Evolutionary conservation across 495 filamentous ascomycete genomes (phyloP).

Genomic region (Neurospora tetrasperma): DNA sequence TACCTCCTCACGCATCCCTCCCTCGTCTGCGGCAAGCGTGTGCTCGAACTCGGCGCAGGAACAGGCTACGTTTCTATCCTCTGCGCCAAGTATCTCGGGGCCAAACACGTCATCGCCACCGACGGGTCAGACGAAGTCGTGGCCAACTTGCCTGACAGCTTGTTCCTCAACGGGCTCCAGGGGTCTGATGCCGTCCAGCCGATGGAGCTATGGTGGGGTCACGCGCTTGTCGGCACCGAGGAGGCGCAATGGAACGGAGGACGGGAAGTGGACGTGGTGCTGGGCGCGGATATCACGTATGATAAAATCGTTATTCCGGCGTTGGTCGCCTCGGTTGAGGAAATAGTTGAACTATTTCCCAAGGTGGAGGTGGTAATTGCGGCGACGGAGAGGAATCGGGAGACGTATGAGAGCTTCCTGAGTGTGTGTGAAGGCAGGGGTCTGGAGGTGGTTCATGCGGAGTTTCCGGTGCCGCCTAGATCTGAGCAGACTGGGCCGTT

Average conservation of each 20-base stretch:
- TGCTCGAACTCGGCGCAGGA: conserved; percentile 84
- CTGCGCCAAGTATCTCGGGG: conserved; percentile 63
- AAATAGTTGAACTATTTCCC: conserved; percentile 29
- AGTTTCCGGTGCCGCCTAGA: conserved; percentile 23
- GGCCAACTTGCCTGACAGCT: conserved; percentile 54
- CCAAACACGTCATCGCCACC: conserved; percentile 56
- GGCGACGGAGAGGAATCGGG: conserved; percentile 38
- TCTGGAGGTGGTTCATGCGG: conserved; percentile 25
- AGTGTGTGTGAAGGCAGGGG: conserved; percentile 21
- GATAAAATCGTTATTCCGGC: conserved; percentile 34
- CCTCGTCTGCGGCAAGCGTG: conserved; percentile 41
- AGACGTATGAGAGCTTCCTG: conserved; percentile 35
- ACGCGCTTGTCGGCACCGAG: conserved; percentile 36
- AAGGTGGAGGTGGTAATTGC: conserved; percentile 30
- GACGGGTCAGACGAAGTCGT: conserved; percentile 73
- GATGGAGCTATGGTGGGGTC: conserved; percentile 52
- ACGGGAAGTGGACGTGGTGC: conserved; percentile 32
- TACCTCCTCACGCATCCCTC: conserved; percentile 43
- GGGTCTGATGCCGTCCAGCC: conserved; percentile 30
- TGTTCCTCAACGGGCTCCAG: conserved; percentile 54
- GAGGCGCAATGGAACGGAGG: conserved; percentile 34
- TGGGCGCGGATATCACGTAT: conserved; percentile 45
- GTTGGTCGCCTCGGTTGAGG: conserved; percentile 35
- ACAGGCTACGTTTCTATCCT: conserved; percentile 80
- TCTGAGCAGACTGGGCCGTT: conserved; percentile 38